Percentiles rank a stretch among this genome's conserved stretches.
Evolutionary conservation across 1,284 basidiomycete genomes (phyloP).

Genomic region (Leccinum insigne): DNA sequence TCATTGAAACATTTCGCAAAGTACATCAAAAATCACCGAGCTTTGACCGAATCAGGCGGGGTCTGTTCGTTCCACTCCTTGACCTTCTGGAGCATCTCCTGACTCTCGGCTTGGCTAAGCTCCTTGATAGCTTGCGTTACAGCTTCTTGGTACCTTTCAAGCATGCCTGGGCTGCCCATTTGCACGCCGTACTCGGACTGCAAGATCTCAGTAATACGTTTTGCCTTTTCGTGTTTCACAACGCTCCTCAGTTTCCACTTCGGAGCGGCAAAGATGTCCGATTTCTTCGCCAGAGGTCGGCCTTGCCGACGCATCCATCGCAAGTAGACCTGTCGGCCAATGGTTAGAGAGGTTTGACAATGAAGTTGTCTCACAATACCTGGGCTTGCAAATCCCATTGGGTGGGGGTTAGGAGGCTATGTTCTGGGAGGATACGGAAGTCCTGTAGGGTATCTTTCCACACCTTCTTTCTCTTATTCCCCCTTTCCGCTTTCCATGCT

Average conservation of each 20-base stretch:
- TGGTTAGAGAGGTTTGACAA: not conserved
- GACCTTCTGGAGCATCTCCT: not conserved
- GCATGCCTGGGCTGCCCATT: not conserved
- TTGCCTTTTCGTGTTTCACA: not conserved
- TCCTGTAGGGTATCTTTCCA: not conserved
- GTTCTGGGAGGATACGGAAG: not conserved
- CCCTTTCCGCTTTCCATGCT: not conserved
- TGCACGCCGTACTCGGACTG: not conserved
- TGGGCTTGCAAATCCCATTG: not conserved
- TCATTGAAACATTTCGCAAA: not conserved
- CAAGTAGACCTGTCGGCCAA: not conserved
- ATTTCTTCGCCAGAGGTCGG: not conserved
- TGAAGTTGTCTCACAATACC: not conserved
- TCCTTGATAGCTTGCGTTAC: not conserved
- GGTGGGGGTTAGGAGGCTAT: not conserved
- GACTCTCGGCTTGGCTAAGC: not conserved
- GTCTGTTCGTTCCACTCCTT: not conserved
- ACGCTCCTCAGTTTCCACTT: not conserved
- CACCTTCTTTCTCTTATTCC: not conserved
- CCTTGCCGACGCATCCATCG: not conserved
- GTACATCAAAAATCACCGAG: not conserved
- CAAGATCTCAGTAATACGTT: not conserved
- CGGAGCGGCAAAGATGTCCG: not conserved
- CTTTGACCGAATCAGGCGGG: not conserved
- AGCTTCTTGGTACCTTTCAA: not conserved